Percentiles rank a stretch among this genome's conserved stretches.
Conservation (phyloP, 768 basidiomycete species). For the Russula sp. region DNA sequence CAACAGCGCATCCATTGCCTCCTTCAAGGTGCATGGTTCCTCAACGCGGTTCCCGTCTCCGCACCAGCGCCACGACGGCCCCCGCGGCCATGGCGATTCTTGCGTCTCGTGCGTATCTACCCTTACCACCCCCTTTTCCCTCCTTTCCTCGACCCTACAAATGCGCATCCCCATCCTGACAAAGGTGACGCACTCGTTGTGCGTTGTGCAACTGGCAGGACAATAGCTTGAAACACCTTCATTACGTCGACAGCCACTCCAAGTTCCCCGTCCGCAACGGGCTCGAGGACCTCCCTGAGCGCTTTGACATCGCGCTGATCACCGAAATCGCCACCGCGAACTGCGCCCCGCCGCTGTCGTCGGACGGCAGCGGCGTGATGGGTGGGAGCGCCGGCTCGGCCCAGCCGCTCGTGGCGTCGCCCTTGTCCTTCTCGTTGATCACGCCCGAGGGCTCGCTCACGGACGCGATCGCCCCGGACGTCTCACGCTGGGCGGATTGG, state of each 20-base stretch:
- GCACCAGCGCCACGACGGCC: slow-evolving; percentile 44
- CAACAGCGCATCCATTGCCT: slow-evolving; percentile 86
- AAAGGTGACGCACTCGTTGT: neutral
- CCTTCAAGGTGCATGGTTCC: slow-evolving; percentile 88
- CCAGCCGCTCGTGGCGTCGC: slow-evolving; percentile 26
- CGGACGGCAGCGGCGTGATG: slow-evolving; percentile 37
- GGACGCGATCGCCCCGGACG: slow-evolving; percentile 37
- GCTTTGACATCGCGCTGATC: slow-evolving; percentile 73
- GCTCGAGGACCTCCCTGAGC: slow-evolving; percentile 80
- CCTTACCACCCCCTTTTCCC: neutral
- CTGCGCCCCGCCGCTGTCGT: slow-evolving; percentile 62
- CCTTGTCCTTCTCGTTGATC: slow-evolving; percentile 28
- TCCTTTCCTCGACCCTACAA: neutral
- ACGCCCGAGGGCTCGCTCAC: slow-evolving; percentile 28
- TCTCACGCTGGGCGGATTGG: slow-evolving; percentile 86
- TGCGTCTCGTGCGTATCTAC: slow-evolving; percentile 56
- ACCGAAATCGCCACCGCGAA: slow-evolving; percentile 74
- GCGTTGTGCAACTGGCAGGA: slow-evolving; percentile 40
- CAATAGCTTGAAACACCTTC: slow-evolving; percentile 68
- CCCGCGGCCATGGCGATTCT: slow-evolving; percentile 73
- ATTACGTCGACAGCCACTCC: slow-evolving; percentile 74
- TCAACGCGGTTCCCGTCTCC: slow-evolving; percentile 56
- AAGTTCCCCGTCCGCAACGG: slow-evolving; percentile 77
- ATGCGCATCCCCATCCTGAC: neutral
- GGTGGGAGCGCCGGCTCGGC: neutral